phyloP scores from a whole-genome alignment of 1,284 basidiomycete genomes.

The Acaromyces ingoldii region DNA sequence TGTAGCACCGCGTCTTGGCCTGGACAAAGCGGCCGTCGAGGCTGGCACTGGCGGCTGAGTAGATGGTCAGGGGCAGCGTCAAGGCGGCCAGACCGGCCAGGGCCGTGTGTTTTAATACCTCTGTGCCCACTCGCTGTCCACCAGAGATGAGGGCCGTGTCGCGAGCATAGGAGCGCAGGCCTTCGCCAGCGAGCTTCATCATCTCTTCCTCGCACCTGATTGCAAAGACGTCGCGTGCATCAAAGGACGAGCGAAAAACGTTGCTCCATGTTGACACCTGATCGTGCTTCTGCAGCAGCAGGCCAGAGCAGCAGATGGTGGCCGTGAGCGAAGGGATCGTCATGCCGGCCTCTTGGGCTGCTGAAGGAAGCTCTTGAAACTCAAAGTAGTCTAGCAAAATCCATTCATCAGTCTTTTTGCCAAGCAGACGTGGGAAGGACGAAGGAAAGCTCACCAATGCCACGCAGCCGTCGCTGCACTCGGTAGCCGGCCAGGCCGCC shows the following conservation, averaged over 20 bases:
- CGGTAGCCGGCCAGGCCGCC: slow-evolving; percentile 44
- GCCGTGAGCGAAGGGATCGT: slow-evolving; percentile 41
- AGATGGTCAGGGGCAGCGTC: slow-evolving; percentile 55
- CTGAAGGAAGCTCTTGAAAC: slow-evolving; percentile 28
- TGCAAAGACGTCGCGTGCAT: slow-evolving; percentile 36
- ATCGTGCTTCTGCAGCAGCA: slow-evolving; percentile 30
- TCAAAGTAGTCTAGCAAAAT: slow-evolving; percentile 2
- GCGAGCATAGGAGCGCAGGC: slow-evolving; percentile 30
- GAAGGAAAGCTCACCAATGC: slow-evolving; percentile 15
- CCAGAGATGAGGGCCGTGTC: slow-evolving; percentile 27
- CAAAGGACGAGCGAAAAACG: slow-evolving; percentile 20
- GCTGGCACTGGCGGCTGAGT: slow-evolving; percentile 45
- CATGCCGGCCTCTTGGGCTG: slow-evolving; percentile 25
- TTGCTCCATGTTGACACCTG: slow-evolving; percentile 25
- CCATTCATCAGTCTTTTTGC: no score
- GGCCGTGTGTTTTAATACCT: slow-evolving; percentile 59
- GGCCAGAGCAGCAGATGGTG: slow-evolving; percentile 36
- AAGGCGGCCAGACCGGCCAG: slow-evolving; percentile 58
- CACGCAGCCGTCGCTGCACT: slow-evolving; percentile 31
- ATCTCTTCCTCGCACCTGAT: slow-evolving; percentile 33
- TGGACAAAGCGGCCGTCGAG: slow-evolving; percentile 53
- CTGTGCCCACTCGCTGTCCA: slow-evolving; percentile 37
- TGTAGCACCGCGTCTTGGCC: slow-evolving; percentile 26
- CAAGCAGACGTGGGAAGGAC: no score
- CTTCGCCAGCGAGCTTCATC: slow-evolving; percentile 33